These are phyloP conservation scores for Salix caprea DNA, from an alignment of 345 rosid species.

Conservation along the genomic window DNA sequence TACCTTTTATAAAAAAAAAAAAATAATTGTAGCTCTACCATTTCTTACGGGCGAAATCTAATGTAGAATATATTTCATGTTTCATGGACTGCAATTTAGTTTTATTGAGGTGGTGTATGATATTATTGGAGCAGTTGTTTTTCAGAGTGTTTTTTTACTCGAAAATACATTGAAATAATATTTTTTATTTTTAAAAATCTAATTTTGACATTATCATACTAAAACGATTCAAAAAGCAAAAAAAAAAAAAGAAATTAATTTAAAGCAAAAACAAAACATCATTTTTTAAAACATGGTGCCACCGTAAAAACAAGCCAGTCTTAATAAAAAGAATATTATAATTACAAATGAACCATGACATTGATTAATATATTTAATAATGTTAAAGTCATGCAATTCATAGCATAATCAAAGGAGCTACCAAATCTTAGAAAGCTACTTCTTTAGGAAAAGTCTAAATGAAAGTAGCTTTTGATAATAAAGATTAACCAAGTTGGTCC, in stretches of 20 bases:
- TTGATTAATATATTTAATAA: neutral
- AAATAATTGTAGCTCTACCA: neutral
- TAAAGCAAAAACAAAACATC: too few species aligned
- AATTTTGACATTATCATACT: too few species aligned
- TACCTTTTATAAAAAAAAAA: too few species aligned
- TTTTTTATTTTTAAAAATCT: too few species aligned
- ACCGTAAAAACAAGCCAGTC: too few species aligned
- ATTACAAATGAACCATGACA: neutral
- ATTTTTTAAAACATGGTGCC: too few species aligned
- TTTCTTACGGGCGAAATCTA: neutral
- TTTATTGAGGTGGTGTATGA: neutral
- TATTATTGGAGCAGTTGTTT: too few species aligned
- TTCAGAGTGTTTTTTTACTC: too few species aligned
- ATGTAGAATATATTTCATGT: neutral
- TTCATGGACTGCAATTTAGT: neutral
- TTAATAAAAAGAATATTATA: neutral
- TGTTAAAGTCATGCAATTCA: neutral
- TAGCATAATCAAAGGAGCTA: neutral
- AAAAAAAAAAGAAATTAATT: too few species aligned
- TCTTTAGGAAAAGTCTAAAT: constrained; percentile 9
- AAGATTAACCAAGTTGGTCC: constrained; percentile 16
- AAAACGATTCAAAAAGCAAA: too few species aligned
- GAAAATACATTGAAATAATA: too few species aligned
- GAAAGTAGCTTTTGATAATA: constrained; percentile 8
- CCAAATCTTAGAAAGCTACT: constrained; percentile 6